Evolutionary conservation across 2,329 filamentous ascomycete species (phyloP).

Genomic region (Cercospora citrullina): DNA sequence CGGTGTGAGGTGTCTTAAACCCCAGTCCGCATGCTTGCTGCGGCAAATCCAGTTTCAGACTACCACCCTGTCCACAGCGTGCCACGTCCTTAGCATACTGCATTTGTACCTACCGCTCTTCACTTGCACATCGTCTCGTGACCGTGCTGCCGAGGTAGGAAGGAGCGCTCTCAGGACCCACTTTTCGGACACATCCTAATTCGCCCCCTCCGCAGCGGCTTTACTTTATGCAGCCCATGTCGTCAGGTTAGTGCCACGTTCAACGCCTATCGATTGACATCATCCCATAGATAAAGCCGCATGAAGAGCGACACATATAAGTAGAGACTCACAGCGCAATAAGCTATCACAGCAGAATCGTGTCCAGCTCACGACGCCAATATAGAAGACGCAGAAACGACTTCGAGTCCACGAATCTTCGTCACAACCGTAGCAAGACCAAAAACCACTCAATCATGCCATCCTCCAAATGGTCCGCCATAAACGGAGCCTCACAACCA

Average conservation of each 20-base stretch:
- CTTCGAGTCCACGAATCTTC: background rate
- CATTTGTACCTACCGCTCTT: constrained; percentile 5
- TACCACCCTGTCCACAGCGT: background rate
- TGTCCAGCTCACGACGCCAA: background rate
- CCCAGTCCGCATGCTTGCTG: background rate
- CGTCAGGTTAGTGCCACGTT: constrained; percentile 14
- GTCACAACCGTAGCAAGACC: background rate
- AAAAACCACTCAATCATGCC: background rate
- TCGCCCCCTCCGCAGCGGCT: constrained; percentile 6
- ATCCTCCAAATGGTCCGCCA: constrained; percentile 11
- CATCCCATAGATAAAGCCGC: constrained; percentile 1
- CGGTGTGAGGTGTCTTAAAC: background rate
- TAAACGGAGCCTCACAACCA: constrained; percentile 14
- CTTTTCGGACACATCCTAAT: constrained; percentile 8
- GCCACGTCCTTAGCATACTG: constrained; percentile 2
- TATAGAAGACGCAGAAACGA: background rate
- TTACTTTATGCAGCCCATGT: constrained; percentile 20
- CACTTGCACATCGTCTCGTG: background rate
- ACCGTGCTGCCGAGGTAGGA: constrained; percentile 4
- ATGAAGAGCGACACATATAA: background rate
- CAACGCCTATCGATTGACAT: constrained; percentile 7
- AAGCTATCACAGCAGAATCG: background rate
- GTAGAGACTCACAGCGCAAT: background rate
- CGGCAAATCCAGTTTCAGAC: background rate
- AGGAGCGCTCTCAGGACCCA: background rate